Evolutionary conservation across 2,329 filamentous ascomycete species (phyloP).

Genomic region (Phoma sp.): DNA sequence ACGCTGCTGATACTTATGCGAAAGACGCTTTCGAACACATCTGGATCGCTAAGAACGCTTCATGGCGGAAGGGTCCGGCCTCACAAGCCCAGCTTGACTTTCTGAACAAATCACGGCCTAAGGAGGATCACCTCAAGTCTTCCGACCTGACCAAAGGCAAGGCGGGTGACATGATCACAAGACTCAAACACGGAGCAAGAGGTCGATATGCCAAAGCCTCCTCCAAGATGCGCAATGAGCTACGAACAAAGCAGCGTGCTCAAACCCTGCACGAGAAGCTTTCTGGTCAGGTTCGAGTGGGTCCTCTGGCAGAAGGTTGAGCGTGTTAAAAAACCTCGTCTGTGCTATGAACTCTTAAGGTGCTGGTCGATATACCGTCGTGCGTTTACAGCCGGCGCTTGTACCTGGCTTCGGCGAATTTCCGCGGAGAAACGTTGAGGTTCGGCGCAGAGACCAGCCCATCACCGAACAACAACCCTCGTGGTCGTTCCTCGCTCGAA

Average conservation of each 20-base stretch:
- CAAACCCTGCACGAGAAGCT: slow-evolving; percentile 51
- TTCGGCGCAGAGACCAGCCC: not conserved
- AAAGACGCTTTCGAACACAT: slow-evolving; percentile 66
- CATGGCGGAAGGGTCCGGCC: slow-evolving; percentile 74
- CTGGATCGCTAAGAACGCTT: slow-evolving; percentile 69
- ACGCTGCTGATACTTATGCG: slow-evolving; percentile 84
- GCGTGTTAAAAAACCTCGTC: not conserved
- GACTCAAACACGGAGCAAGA: slow-evolving; percentile 81
- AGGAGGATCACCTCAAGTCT: slow-evolving; percentile 60
- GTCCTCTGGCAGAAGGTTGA: slow-evolving; percentile 43
- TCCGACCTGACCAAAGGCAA: slow-evolving; percentile 75
- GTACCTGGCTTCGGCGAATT: not conserved
- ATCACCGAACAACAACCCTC: too few relatives aligned
- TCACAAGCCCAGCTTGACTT: slow-evolving; percentile 67
- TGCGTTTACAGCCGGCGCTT: not conserved
- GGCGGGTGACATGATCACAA: slow-evolving; percentile 90
- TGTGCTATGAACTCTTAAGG: not conserved
- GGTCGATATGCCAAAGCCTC: slow-evolving; percentile 56
- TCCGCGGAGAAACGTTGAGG: slow-evolving; percentile 27
- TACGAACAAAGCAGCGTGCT: slow-evolving; percentile 53
- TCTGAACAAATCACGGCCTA: slow-evolving; percentile 68
- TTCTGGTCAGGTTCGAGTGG: slow-evolving; percentile 56
- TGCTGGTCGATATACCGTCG: not conserved
- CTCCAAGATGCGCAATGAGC: slow-evolving; percentile 34
- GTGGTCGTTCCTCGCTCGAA: too few relatives aligned